Conservation (phyloP, 2,329 filamentous ascomycete genomes). For the Trichoderma hamatum region DNA sequence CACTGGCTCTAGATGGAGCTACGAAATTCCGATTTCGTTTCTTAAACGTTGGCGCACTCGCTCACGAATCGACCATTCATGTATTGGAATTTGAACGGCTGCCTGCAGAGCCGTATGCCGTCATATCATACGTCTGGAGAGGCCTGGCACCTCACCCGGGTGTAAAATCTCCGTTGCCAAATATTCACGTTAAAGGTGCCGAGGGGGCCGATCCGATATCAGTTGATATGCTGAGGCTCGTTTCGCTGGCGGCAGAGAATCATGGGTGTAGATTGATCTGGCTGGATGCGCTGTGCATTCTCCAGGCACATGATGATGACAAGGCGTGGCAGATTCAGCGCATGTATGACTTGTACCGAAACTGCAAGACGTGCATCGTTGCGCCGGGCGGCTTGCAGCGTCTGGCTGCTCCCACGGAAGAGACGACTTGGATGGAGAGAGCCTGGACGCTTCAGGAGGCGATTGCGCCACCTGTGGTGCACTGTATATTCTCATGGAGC, state of each 20-base stretch:
- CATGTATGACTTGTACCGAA: conserved; percentile 17
- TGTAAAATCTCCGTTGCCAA: background rate
- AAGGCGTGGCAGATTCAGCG: conserved; percentile 24
- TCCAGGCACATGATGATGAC: conserved; percentile 1
- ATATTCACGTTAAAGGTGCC: background rate
- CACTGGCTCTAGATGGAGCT: background rate
- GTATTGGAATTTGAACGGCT: conserved; percentile 12
- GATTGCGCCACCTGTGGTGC: background rate
- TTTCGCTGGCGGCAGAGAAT: background rate
- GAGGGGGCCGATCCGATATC: conserved; percentile 11
- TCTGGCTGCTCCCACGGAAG: conserved; percentile 3
- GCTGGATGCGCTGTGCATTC: conserved; percentile 19
- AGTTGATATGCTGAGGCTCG: background rate
- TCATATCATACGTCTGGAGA: conserved; percentile 21
- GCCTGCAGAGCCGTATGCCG: background rate
- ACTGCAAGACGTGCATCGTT: background rate
- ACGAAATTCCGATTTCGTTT: conserved; percentile 11
- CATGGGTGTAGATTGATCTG: background rate
- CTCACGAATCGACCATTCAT: background rate
- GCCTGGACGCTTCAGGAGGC: conserved; percentile 19
- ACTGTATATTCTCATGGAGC: background rate
- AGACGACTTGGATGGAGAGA: background rate
- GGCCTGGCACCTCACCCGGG: background rate
- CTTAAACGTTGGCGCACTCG: conserved; percentile 1
- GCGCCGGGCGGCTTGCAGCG: conserved; percentile 10